Base-by-base conservation (phyloP, 345 rosid genomes). In the Populus alba region DNA sequence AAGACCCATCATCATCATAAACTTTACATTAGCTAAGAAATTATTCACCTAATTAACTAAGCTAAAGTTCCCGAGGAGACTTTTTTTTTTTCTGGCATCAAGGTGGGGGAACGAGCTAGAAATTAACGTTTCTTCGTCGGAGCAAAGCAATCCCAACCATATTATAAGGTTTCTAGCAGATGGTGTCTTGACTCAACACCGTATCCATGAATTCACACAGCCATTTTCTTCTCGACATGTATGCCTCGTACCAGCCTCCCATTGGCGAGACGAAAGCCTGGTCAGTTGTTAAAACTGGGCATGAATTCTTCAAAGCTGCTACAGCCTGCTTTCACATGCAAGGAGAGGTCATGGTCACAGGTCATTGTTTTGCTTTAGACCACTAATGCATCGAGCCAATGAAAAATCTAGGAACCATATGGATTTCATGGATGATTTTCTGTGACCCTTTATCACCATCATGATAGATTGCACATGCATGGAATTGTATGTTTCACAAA, bases 391-490 rank as follows among this genome's bases (percentile, higher is more conserved):
- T 45, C 71, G 75, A 62, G 76, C 63, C 84, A 78, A 73, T 43
- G 38, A 69, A 73, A 77, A 74, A 72, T 49, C 49, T 20, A 15
- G 45, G 51, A 23, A 53, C 35, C 23, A 18, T 31, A 49, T 66
- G 12, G 22, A 68, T 68, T 35, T 23, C 59, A 39, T 13, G 49
- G 33, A 68, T 29, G 47, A 22, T 47, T 37, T 27, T 41, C 70
- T 18, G 37, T 38, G 59, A 69, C 63, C 25, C 10, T 16, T 41
- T 27, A 39, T 68, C 66, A 51, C 55, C 23, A 74, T 79, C 70
- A 70, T 81, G 43, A 79, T 79, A 83, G 67, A 23, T 0, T 62
- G 70, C 81, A 85, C 87, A 82, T 82, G 85, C 80, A 16, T 71
- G 33, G 45, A 59, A 57, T 45, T 6, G 70, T 39, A 16, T 16